Base-by-base conservation (phyloP, 2,329 filamentous ascomycete genomes). In the Basipetospora chlamydospora region DNA sequence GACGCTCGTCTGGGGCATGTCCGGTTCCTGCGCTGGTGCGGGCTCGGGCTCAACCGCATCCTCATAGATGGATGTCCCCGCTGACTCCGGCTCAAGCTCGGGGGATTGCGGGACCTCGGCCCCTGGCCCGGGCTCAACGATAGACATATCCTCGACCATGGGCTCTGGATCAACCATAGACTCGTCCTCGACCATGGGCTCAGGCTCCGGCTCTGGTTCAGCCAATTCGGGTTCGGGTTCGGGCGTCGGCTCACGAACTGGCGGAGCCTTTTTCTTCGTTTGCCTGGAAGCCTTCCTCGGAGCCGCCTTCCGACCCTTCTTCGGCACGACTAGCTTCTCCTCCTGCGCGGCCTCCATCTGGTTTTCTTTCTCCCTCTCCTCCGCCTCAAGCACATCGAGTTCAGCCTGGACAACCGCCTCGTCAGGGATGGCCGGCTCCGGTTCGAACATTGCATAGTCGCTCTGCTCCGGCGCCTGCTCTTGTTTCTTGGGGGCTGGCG, bases 401-500 rank as follows among this genome's bases (percentile, higher is more conserved):
- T 74, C 70, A 7, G 63, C 63, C 5, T 73, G 63, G 4, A 73
- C 53, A 5, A 54, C 62, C 0, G 53, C 60, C 10, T 74, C 66
- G 40, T 67, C 57, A 2, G 58, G 50, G 16, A 63, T 55, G 0
- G 52, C 49, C 6, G 64, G 61, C 2, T 50, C 45, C 3, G 67
- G 63, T 36, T 74, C 63, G 39, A 73, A 66, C 64, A 73, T 71
- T 41, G 60, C 60, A 42, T 63, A 67, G 22, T 63, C 56, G 3
- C 49, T 46, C 20, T 1, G 57, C 56, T 26, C 58, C 51, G 28
- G 51, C 41, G 22, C 44, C 45, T 15, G 49, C 33, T 4, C 40
- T 20, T 49, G 42, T 23, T 54, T 51, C 25, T 54, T 46, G 2
- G 50, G 31, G n/a, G n/a, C n/a, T n/a, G n/a, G n/a, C n/a, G n/a